phyloP scores from a whole-genome alignment of 176 grass and related monocot genomes.

The Elymus sibiricus region DNA sequence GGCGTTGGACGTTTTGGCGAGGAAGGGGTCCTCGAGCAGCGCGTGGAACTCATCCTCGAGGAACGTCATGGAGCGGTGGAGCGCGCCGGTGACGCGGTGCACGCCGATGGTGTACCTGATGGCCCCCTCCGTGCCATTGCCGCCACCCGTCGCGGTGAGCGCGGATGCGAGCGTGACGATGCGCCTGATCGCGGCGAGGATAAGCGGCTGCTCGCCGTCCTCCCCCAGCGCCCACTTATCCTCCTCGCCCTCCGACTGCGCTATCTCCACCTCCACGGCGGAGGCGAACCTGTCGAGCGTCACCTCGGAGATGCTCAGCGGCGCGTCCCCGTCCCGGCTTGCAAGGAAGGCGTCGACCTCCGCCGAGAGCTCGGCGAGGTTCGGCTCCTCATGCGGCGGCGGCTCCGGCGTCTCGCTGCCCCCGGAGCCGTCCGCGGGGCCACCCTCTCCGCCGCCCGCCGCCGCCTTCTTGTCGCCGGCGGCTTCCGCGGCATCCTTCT shows the following conservation, averaged over 20 bases:
- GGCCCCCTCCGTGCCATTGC: not conserved
- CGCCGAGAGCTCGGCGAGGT: constrained; percentile 49
- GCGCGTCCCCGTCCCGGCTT: not conserved
- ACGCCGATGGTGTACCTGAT: constrained; percentile 36
- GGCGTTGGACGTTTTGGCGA: not conserved
- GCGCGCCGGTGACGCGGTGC: constrained; percentile 62
- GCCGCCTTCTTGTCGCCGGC: not conserved
- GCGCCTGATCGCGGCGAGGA: constrained; percentile 48
- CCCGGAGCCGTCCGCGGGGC: not conserved
- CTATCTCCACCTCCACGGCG: constrained; percentile 62
- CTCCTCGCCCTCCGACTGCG: constrained; percentile 46
- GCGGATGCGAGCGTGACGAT: constrained; percentile 31
- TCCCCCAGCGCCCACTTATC: constrained; percentile 44
- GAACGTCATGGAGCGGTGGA: constrained; percentile 73
- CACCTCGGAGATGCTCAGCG: constrained; percentile 51
- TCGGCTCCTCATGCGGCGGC: constrained; percentile 25
- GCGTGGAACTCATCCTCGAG: constrained; percentile 83
- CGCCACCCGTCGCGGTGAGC: constrained; percentile 2
- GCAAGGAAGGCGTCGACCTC: constrained; percentile 68
- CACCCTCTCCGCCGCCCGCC: not conserved
- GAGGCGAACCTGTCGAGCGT: constrained; percentile 54
- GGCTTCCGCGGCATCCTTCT: constrained; percentile 29
- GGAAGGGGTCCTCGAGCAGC: constrained; percentile 52
- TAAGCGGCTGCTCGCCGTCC: constrained; percentile 29
- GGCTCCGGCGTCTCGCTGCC: not conserved